Evolutionary conservation across 345 rosid species (phyloP), one percentile per base, ranked within the genome.

Genomic region (Populus simonii): DNA sequence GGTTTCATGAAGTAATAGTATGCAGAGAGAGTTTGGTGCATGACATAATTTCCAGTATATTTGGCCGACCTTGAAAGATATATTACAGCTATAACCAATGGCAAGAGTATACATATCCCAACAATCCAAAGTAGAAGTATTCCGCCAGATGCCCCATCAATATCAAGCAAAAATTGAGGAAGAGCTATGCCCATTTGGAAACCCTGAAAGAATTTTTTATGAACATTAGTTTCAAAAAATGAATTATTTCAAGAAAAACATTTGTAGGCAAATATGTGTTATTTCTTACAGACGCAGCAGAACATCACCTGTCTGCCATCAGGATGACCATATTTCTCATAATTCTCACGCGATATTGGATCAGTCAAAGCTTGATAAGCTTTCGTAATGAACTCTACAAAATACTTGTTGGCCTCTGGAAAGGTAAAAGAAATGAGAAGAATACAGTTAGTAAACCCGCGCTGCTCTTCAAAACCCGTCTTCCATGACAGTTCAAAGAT

Each of bases 141-240:
- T 85, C 99, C 99, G 84, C 97, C 99, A 59, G 90, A 93, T 74
- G 97, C 91, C 76, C 98, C 98, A 80, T 96, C 97, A 51, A 93
- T 93, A 88, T 96, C 86, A 49, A 96, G 87, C 78, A 93, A 87
- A 83, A 96, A 96, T 76, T 90, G 94, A 51, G 99, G 99, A 74
- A 96, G 98, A 73, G 99, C 99, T 63, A 96, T 92, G 77, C 99
- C 99, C 97, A 96, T 91, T 96, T 96, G 97, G 87, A 96, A 96
- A 7, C 99, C 98, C 98, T 94, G 90, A 76, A 79, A 74, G 74
- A 74, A 53, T 78, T 81, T 11, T 74, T 66, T 72, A 57, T 11
- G 27, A 68, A 36, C 15, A 70, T 81, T 63, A 80, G 74, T 63
- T 66, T 78, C 72, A 79, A 79, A 29, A 47, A 8, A 25, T 15